Evolutionary conservation across 768 basidiomycete genomes (phyloP).

Genomic region (Auricularia cornea): DNA sequence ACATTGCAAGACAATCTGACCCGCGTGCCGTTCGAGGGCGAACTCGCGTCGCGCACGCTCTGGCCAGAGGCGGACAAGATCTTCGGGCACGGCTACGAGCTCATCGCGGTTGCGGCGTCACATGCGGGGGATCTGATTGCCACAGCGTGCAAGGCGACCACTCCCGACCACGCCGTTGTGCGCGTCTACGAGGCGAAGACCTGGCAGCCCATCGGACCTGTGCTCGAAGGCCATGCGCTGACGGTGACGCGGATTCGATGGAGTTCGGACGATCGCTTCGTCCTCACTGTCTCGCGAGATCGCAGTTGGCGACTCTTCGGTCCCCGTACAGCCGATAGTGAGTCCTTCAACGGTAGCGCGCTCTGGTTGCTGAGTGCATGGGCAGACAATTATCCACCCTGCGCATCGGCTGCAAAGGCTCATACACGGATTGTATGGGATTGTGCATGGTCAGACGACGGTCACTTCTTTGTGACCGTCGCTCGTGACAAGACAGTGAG

Average conservation of each 20-base stretch:
- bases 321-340: conserved; percentile 35
- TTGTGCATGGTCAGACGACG: conserved; percentile 74
- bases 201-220: conserved; percentile 62
- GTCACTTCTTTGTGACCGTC: conserved; percentile 80
- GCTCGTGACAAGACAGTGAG: conserved; percentile 90
- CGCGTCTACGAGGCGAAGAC: conserved; percentile 67
- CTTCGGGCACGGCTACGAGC: conserved; percentile 98
- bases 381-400: conserved; percentile 45
- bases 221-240: conserved; percentile 75
- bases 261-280: conserved; percentile 69
- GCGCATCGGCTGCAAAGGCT: conserved; percentile 61
- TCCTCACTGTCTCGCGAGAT: conserved; percentile 86
- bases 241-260: conserved; percentile 89
- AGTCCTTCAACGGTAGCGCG: not conserved
- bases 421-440: conserved; percentile 96
- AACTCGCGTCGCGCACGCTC: conserved; percentile 75
- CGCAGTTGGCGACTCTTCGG: conserved; percentile 84
- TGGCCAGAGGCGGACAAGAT: conserved; percentile 98
- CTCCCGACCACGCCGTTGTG: conserved; percentile 81
- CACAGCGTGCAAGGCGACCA: conserved; percentile 85
- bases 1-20: not conserved
- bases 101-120: conserved; percentile 73
- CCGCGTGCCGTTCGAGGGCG: conserved; percentile 78
- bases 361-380: conserved; percentile 16
- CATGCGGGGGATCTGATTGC: conserved; percentile 63